Percentiles rank a stretch among this genome's conserved stretches.
Evolutionary conservation across 2,329 filamentous ascomycete genomes (phyloP).

Genomic region (Neofusicoccum sp.): DNA sequence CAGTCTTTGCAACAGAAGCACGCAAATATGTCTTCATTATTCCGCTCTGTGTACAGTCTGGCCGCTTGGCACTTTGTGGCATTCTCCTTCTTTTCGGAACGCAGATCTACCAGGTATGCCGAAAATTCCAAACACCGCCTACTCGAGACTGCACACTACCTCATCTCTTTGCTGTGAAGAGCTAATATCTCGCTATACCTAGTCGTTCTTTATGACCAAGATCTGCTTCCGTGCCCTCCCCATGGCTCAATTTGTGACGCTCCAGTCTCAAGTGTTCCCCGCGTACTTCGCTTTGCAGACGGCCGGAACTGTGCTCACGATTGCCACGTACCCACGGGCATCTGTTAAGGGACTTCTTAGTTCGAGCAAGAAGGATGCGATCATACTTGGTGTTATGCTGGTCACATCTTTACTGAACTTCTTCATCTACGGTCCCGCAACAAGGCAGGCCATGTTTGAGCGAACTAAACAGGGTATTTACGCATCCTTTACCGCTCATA

Average conservation of each 20-base stretch:
- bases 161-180: not conserved
- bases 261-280: slow-evolving; percentile 80
- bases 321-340: not conserved
- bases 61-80: not conserved
- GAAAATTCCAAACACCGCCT: not conserved
- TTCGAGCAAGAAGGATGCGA: not conserved
- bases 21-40: not conserved
- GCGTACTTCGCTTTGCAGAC: slow-evolving; percentile 87
- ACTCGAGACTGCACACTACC: not conserved
- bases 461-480: not conserved
- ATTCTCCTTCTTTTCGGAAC: not conserved
- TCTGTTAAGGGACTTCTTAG: not conserved
- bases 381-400: not conserved
- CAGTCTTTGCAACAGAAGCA: no score
- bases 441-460: not conserved
- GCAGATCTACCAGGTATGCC: not conserved
- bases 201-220: slow-evolving; percentile 55
- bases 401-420: not conserved
- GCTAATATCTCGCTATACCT: slow-evolving; percentile 45
- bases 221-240: slow-evolving; percentile 66
- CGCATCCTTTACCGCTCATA: no score
- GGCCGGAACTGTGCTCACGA: slow-evolving; percentile 28
- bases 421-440: not conserved
- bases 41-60: not conserved
- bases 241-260: slow-evolving; percentile 74